A percentile compares a stretch with the other conserved stretches of the same genome.
Evolutionary conservation across 2,329 filamentous ascomycete genomes (phyloP).

Genomic region (Elsinoe arachidis): DNA sequence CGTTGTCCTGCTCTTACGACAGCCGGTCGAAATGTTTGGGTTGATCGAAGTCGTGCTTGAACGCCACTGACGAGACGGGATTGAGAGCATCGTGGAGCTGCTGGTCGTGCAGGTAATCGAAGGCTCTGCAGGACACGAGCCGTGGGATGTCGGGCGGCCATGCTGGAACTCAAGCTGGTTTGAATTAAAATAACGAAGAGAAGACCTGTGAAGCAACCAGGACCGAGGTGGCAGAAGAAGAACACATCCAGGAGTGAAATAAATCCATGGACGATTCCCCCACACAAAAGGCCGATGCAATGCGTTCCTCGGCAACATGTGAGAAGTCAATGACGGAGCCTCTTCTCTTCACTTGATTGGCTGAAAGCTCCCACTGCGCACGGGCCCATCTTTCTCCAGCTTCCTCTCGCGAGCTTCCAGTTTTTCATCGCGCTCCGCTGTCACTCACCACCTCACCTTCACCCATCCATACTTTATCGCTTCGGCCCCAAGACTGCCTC

Average conservation of each 20-base stretch:
- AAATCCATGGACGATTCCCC: neutral
- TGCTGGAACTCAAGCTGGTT: neutral
- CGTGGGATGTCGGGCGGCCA: neutral
- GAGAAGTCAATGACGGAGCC: slow-evolving; percentile 6
- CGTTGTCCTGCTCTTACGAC: slow-evolving; percentile 28
- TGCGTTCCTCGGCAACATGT: slow-evolving; percentile 12
- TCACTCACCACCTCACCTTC: neutral
- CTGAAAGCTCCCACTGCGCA: neutral
- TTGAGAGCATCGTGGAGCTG: neutral
- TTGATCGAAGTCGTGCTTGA: slow-evolving; percentile 3
- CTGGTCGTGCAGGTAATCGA: neutral
- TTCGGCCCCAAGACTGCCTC: neutral
- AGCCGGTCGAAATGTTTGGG: slow-evolving; percentile 23
- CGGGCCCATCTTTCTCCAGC: slow-evolving; percentile 5
- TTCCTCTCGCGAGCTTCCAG: slow-evolving; percentile 5
- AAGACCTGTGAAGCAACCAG: neutral
- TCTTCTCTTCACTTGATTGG: slow-evolving; percentile 1
- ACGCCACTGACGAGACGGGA: neutral
- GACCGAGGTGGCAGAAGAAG: neutral
- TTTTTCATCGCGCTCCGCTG: slow-evolving; percentile 3
- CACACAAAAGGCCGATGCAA: slow-evolving; percentile 13
- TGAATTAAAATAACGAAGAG: neutral
- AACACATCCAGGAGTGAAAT: slow-evolving; percentile 6
- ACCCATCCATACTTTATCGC: neutral
- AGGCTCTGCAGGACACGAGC: slow-evolving; percentile 2